Percentiles rank a stretch among this genome's conserved stretches.
Evolutionary conservation across 2,329 filamentous ascomycete species (phyloP).

Genomic region (Alternaria conjuncta): DNA sequence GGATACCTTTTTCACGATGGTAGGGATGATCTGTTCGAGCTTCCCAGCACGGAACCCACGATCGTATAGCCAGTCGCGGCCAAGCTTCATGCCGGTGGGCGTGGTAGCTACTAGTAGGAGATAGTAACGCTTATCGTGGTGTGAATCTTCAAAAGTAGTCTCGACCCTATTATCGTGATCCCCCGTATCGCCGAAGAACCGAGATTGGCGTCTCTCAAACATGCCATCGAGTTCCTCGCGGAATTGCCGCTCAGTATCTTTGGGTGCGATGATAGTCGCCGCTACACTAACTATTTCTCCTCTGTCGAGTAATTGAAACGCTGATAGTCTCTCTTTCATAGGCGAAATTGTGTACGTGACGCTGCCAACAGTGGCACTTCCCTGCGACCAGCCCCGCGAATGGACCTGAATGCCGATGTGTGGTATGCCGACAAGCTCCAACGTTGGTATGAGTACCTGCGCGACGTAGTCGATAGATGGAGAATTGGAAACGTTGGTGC

Average conservation of each 20-base stretch:
- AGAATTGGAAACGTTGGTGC: slow-evolving; percentile 63
- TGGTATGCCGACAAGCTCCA: slow-evolving; percentile 59
- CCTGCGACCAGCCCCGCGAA: slow-evolving; percentile 62
- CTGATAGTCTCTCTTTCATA: slow-evolving; percentile 40
- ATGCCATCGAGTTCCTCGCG: slow-evolving; percentile 32
- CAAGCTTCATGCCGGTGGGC: slow-evolving; percentile 56
- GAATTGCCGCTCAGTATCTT: slow-evolving; percentile 37
- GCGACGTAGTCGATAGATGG: slow-evolving; percentile 64
- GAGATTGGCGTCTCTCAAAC: slow-evolving; percentile 22
- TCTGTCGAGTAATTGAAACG: slow-evolving; percentile 45
- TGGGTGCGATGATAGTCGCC: slow-evolving; percentile 50
- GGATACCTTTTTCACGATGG: slow-evolving; percentile 54
- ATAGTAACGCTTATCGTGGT: slow-evolving; percentile 57
- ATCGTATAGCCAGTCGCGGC: slow-evolving; percentile 59
- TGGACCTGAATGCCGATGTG: slow-evolving; percentile 51
- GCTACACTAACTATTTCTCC: slow-evolving; percentile 35
- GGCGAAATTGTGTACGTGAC: slow-evolving; percentile 59
- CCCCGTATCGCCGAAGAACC: slow-evolving; percentile 12
- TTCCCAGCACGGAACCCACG: slow-evolving; percentile 28
- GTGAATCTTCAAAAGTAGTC: slow-evolving; percentile 51
- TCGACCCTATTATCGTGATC: slow-evolving; percentile 8
- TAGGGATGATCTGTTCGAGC: slow-evolving; percentile 33
- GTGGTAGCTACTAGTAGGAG: slow-evolving; percentile 63
- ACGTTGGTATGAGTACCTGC: slow-evolving; percentile 63
- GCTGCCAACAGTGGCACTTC: slow-evolving; percentile 54